Evolutionary conservation across 768 basidiomycete species (phyloP), one percentile per base, ranked within the genome.

Genomic region (Podaxis carcinomalis): DNA sequence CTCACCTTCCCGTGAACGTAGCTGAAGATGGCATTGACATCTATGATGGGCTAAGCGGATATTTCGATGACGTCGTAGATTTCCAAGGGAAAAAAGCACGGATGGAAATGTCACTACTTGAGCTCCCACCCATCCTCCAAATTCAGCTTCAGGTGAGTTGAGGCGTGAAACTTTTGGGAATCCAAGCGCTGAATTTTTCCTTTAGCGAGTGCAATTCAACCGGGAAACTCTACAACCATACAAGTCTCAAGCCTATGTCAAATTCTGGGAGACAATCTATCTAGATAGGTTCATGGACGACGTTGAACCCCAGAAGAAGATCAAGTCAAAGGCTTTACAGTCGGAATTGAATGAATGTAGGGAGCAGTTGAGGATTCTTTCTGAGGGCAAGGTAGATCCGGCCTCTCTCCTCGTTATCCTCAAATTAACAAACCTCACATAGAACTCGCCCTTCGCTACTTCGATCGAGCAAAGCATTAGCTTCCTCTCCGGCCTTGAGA

Each of bases 161-260:
- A 37, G 35, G 47, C 57, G 16, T n/a, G 35, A 23, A 10, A 40
- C 42, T 28, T 7, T 3, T 37, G 9, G 19, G 10, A 23, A 46
- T 53, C 10, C 19, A 27, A 27, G 51, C 51, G 51, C n/a, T 16
- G 60, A 55, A 62, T 65, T 63, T 55, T 63, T 51, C 51, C 55
- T 54, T 23, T 66, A 95, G 93, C 80, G 95, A 60, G 95, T 94
- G 3, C 94, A 96, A 80, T 98, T 94, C 77, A 93, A 98, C 70
- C 85, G 93, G 7, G 89, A 93, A 65, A 93, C 90, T 0, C 80
- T 93, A 58, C 91, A 95, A 65, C 88, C 94, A 14, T 94, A 92
- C 79, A 99, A 99, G 73, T 94, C 92, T 4, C 96, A 99, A 69
- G 94, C 93, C 3, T 96, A 94, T 72, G 89, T 99, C 65, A 90